Percentiles rank a stretch among this genome's conserved stretches.
phyloP scores from a whole-genome alignment of 768 basidiomycete genomes.

The Auricularia heimuer region DNA sequence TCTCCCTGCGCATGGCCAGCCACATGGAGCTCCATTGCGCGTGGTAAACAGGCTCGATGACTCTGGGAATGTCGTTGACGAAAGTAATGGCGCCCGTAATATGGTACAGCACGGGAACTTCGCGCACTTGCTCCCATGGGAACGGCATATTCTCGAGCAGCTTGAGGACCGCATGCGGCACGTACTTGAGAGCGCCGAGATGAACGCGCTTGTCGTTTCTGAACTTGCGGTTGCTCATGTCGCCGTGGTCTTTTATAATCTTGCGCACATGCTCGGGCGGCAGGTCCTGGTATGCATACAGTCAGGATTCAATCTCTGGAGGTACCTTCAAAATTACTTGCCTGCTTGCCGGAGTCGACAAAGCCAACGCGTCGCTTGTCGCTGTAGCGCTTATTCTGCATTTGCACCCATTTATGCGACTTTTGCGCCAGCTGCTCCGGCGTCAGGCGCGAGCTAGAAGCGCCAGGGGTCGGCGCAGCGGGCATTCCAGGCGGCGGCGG shows the following conservation, averaged over 20 bases:
- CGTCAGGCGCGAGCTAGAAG: constrained; percentile 36
- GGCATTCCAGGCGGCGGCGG: constrained; percentile 19
- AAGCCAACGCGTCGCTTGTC: constrained; percentile 84
- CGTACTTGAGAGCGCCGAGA: constrained; percentile 94
- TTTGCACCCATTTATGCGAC: constrained; percentile 91
- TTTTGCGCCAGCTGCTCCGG: constrained; percentile 78
- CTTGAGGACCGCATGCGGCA: constrained; percentile 99
- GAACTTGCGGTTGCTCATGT: constrained; percentile 99
- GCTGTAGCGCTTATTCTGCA: constrained; percentile 88
- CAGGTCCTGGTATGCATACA: constrained; percentile 50
- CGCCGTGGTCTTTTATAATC: constrained; percentile 99
- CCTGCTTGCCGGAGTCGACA: constrained; percentile 90
- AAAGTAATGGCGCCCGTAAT: constrained; percentile 99
- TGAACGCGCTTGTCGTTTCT: constrained; percentile 99
- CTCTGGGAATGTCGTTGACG: constrained; percentile 94
- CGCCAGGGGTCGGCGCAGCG: constrained; percentile 17
- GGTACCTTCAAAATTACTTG: constrained; percentile 24
- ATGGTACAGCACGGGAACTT: constrained; percentile 96
- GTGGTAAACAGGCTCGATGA: constrained; percentile 96
- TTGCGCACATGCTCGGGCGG: constrained; percentile 97
- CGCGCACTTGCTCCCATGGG: constrained; percentile 99
- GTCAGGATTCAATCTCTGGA: constrained; percentile 11
- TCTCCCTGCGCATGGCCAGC: constrained; percentile 98
- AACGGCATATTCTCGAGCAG: constrained; percentile 95
- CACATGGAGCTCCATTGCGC: constrained; percentile 99